These are phyloP conservation scores for Stagonosporopsis cucurbitacearum DNA, from an alignment of 2,329 filamentous ascomycete species.

Conservation along the genomic window DNA sequence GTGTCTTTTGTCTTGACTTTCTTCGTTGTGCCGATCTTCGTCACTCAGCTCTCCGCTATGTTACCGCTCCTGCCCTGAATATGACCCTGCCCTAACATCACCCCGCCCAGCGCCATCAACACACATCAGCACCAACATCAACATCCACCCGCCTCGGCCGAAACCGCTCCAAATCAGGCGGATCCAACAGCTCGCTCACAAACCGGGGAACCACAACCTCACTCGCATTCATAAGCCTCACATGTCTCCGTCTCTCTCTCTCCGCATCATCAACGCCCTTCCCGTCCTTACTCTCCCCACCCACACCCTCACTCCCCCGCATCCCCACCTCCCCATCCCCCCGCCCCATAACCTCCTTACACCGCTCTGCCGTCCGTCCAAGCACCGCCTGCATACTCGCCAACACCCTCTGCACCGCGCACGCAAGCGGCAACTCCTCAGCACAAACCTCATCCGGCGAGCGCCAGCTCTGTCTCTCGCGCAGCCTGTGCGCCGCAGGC, in stretches of 20 bases:
- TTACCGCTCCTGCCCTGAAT: no score
- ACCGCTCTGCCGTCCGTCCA: slow-evolving; percentile 68
- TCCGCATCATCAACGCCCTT: slow-evolving; percentile 52
- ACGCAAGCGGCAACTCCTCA: slow-evolving; percentile 79
- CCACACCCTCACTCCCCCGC: not conserved
- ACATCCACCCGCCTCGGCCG: not conserved
- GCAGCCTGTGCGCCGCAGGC: slow-evolving; percentile 50
- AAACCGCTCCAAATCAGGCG: slow-evolving; percentile 69
- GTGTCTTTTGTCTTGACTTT: no score
- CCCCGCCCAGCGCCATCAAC: no score
- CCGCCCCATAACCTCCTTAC: slow-evolving; percentile 62
- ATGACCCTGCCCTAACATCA: no score
- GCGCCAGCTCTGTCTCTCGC: slow-evolving; percentile 70
- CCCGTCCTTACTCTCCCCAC: slow-evolving; percentile 61
- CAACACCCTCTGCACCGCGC: slow-evolving; percentile 83
- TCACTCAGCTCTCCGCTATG: no score
- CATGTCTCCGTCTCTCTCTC: slow-evolving; percentile 66
- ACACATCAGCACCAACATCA: not conserved
- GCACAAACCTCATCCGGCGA: slow-evolving; percentile 74
- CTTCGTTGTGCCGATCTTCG: no score
- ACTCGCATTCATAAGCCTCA: slow-evolving; percentile 80
- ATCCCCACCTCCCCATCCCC: slow-evolving; percentile 45
- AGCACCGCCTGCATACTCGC: slow-evolving; percentile 92
- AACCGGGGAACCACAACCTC: slow-evolving; percentile 86
- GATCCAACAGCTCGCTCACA: slow-evolving; percentile 69